phyloP scores from a whole-genome alignment of 371 early-diverging fungal species.

The Mucor plumbeus region DNA sequence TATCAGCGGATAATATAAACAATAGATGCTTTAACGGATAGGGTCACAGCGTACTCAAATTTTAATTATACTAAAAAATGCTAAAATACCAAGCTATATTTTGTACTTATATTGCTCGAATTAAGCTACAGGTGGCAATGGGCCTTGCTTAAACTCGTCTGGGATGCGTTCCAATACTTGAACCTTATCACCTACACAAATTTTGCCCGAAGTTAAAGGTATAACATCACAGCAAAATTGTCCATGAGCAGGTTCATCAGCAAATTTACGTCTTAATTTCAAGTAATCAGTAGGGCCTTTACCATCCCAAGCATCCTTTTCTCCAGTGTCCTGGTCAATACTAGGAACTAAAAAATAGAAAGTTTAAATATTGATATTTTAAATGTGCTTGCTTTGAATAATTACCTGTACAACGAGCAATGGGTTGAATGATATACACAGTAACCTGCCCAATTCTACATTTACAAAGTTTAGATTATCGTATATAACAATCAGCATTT shows the following conservation, averaged over 20 bases:
- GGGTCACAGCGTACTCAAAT: neutral
- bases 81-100: neutral
- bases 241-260: constrained; percentile 37
- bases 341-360: constrained; percentile 39
- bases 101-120: neutral
- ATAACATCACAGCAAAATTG: constrained; percentile 52
- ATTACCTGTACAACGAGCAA: constrained; percentile 47
- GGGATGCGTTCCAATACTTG: constrained; percentile 52
- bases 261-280: constrained; percentile 34
- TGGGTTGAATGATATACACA: constrained; percentile 47
- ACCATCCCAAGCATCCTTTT: constrained; percentile 47
- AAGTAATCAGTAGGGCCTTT: constrained; percentile 40
- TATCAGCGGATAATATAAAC: neutral
- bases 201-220: constrained; percentile 49
- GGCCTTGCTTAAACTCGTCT: constrained; percentile 18
- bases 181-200: constrained; percentile 47
- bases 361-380: constrained; percentile 2
- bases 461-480: neutral
- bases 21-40: neutral
- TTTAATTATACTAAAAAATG: neutral
- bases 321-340: constrained; percentile 53
- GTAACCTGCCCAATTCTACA: constrained; percentile 51
- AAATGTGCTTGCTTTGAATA: too few relatives aligned
- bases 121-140: constrained; percentile 10
- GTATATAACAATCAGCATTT: neutral